Evolutionary conservation across 768 basidiomycete species (phyloP).

Genomic region (Trametopsis cervina): DNA sequence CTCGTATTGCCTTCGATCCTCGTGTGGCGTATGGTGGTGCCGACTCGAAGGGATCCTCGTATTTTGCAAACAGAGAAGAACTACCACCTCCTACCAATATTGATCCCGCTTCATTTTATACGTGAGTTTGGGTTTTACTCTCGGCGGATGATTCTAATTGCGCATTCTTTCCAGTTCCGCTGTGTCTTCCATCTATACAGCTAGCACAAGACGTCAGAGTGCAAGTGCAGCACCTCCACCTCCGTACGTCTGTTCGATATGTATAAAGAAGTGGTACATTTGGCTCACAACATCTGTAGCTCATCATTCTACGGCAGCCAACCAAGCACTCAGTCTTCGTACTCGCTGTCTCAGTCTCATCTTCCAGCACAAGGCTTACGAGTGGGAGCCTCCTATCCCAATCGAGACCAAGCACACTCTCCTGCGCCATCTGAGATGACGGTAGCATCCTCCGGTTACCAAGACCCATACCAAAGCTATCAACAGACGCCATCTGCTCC

Average conservation of each 20-base stretch:
- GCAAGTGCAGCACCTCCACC: background rate
- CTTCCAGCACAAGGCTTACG: background rate
- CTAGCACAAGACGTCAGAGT: background rate
- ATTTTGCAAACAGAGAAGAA: constrained; percentile 9
- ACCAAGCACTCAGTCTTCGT: background rate
- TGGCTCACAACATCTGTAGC: background rate
- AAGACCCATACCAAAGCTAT: background rate
- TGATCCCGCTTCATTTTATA: constrained; percentile 44
- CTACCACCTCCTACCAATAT: constrained; percentile 16
- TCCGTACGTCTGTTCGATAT: constrained; percentile 3
- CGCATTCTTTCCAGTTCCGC: constrained; percentile 35
- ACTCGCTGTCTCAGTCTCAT: constrained; percentile 3
- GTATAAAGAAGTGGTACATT: background rate
- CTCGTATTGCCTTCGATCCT: constrained; percentile 32
- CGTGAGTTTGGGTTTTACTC: constrained; percentile 29
- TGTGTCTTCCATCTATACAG: constrained; percentile 35
- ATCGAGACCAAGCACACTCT: background rate
- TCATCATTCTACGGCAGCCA: background rate
- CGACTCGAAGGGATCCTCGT: constrained; percentile 4
- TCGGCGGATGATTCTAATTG: background rate
- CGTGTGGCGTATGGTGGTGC: constrained; percentile 39
- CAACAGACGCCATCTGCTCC: background rate
- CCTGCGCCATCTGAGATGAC: constrained; percentile 9
- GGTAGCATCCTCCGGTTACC: background rate
- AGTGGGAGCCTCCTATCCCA: background rate